Base-by-base conservation (phyloP, 352 stramenopile genomes). In the Blastocystis sp. region DNA sequence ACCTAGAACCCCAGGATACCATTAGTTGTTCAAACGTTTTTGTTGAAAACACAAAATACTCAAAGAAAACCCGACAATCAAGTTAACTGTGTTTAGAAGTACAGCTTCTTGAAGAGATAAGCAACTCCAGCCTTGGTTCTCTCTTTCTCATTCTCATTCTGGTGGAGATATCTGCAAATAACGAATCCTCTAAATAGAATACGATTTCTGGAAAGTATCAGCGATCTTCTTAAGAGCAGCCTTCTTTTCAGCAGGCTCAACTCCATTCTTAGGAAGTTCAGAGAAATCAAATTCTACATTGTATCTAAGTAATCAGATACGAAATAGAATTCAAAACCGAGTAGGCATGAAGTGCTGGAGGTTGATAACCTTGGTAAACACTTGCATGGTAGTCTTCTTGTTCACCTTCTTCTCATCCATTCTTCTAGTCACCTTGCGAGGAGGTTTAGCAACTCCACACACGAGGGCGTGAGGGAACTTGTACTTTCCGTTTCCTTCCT, bases 291-390 rank as follows among this genome's bases (percentile, higher is more conserved):
- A 87, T 34, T 87, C 76, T 15, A 79, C 76, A 45, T 69, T 61
- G 76, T 87, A 79, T 87, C 79, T 89, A 37, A 9, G 66, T 29
- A 1, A 43, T 79, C 37, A 87, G 54, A 2, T 87, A 4, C 84
- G n/a, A 34, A 20, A 18, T 47, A 9, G n/a, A 77, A 73, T 11
- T 34, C 9, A 45, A 62, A 62, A 89, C 56, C 84, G 53, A 4
- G 84, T 90, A 63, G 84, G 84, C 84, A 90, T 90, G 73, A 90
- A 66, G 84, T 90, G 84, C 37, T 75, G 59, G 77, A 89, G 69
- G 59, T 90, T 90, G 6, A 90, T 80, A 9, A 70, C 54, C 77
- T 90, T 90, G 66, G 69, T 90, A 76, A 90, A 90, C n/a, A 76
- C 53, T 37, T 90, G 66, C 70, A 79, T 88, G n/a, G 79, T 41